Conservation (phyloP, 495 filamentous ascomycete genomes). For the Xylaria intraflava region DNA sequence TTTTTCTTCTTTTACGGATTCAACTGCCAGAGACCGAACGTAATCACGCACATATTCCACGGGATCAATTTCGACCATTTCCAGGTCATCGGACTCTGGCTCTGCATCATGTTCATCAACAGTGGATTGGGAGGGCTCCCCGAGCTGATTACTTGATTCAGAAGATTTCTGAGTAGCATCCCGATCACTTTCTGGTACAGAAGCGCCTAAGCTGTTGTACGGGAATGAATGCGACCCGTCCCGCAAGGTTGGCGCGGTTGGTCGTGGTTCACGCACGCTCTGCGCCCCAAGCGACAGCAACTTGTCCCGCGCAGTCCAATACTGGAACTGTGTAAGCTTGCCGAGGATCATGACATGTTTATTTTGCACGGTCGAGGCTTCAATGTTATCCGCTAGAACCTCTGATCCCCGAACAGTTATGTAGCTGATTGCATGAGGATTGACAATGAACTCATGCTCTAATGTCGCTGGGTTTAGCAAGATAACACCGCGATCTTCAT, state of each 20-base stretch:
- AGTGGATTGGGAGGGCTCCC: not conserved
- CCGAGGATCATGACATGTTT: constrained; percentile 29
- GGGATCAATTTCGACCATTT: not conserved
- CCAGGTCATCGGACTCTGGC: not conserved
- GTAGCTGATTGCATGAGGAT: constrained; percentile 24
- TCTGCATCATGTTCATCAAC: not conserved
- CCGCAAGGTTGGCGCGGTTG: constrained; percentile 9
- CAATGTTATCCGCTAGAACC: constrained; percentile 14
- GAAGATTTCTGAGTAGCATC: not conserved
- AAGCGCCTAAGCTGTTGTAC: constrained; percentile 11
- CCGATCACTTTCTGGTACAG: constrained; percentile 17
- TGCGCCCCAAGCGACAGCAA: constrained; percentile 22
- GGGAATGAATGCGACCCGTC: not conserved
- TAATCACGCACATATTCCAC: constrained; percentile 4
- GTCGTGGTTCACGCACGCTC: constrained; percentile 21
- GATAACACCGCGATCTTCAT: constrained; percentile 21
- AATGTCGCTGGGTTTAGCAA: constrained; percentile 26
- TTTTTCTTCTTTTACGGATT: constrained; percentile 4
- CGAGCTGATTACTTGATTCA: not conserved
- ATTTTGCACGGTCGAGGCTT: constrained; percentile 8
- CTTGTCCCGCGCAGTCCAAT: constrained; percentile 21
- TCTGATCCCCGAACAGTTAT: constrained; percentile 13
- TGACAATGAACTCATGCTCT: constrained; percentile 20
- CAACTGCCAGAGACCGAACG: not conserved
- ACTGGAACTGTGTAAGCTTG: constrained; percentile 18